Conservation (phyloP, 495 filamentous ascomycete genomes). For the Neurospora sp. region DNA sequence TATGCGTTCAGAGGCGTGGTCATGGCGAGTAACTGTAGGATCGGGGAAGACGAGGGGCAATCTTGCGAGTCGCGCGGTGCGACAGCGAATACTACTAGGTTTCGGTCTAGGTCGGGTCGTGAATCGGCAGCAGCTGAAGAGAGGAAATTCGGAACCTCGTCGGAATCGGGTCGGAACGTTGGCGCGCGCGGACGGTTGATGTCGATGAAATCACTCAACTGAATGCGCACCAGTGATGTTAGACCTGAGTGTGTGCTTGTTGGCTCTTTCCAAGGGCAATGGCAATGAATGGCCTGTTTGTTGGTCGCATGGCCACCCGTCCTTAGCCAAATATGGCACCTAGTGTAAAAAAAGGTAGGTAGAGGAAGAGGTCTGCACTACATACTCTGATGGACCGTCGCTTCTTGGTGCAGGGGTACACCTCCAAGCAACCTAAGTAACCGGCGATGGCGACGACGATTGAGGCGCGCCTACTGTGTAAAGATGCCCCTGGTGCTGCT, state of each 20-base stretch:
- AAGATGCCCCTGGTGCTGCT: neutral
- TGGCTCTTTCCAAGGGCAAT: neutral
- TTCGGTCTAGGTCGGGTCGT: neutral
- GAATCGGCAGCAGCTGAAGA: neutral
- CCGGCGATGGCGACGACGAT: neutral
- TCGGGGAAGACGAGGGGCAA: neutral
- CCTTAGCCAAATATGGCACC: neutral
- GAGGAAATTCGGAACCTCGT: neutral
- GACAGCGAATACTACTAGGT: neutral
- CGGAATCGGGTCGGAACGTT: neutral
- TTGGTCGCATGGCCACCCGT: neutral
- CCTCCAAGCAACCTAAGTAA: neutral
- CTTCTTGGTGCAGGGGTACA: neutral
- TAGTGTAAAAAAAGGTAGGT: neutral
- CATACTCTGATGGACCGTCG: neutral
- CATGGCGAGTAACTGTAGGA: slow-evolving; percentile 14
- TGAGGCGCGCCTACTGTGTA: neutral
- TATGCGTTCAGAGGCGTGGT: slow-evolving; percentile 8
- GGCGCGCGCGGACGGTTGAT: neutral
- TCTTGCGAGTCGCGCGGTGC: neutral
- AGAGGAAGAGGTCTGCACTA: neutral
- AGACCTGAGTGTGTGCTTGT: neutral
- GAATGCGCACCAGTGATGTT: neutral
- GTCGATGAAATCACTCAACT: neutral
- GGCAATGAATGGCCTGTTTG: neutral